Conservation (phyloP, 2,329 filamentous ascomycete genomes). For the Plectosphaerella cucumerina region DNA sequence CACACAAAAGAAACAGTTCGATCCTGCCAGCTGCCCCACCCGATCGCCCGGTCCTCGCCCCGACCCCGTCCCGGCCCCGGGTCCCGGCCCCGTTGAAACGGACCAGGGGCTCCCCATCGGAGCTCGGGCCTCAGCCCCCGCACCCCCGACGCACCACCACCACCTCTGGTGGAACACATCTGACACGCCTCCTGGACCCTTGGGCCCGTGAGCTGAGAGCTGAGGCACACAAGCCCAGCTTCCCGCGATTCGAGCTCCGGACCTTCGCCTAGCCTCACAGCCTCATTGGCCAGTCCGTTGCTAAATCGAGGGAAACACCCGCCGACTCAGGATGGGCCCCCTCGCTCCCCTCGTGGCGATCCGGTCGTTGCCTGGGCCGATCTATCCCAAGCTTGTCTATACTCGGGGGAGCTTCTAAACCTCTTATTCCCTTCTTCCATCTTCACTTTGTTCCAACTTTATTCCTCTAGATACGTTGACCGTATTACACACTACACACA, state of each 20-base stretch:
- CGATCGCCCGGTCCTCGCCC: too few relatives aligned
- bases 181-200: slow-evolving; percentile 9
- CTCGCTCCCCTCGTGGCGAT: neutral
- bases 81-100: too few relatives aligned
- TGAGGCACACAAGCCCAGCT: slow-evolving; percentile 6
- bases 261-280: neutral
- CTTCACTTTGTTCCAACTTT: neutral
- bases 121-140: neutral
- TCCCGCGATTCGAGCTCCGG: neutral
- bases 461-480: neutral
- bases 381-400: neutral
- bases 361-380: neutral
- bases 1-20: too few relatives aligned
- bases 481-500: neutral
- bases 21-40: too few relatives aligned
- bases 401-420: neutral
- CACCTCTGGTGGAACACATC: slow-evolving; percentile 9
- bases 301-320: neutral
- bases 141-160: neutral
- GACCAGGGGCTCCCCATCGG: neutral
- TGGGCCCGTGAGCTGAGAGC: slow-evolving; percentile 2
- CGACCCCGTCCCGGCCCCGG: neutral
- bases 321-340: neutral
- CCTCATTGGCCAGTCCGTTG: neutral
- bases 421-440: neutral